phyloP scores from a whole-genome alignment of 139 green algal species.

The Chlamydomonas incerta region DNA sequence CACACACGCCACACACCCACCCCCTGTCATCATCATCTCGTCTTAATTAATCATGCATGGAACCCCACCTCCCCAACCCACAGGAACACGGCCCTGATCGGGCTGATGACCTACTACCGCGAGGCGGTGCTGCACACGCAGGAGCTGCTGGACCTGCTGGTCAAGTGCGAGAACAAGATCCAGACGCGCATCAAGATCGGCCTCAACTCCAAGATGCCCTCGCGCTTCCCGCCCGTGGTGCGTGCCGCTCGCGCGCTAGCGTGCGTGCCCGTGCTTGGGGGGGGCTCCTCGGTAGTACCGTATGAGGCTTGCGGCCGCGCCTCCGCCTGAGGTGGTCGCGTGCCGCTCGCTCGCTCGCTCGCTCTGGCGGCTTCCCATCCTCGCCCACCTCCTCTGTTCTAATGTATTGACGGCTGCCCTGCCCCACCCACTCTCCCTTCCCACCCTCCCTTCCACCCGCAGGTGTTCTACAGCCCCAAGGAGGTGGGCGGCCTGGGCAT shows the following conservation, averaged over 20 bases:
- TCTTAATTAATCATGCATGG: not conserved
- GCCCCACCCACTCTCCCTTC: too few species aligned
- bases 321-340: too few species aligned
- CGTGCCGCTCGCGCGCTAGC: too few species aligned
- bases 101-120: slow-evolving; percentile 98
- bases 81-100: slow-evolving; percentile 98
- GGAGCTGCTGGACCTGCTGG: slow-evolving; percentile 99
- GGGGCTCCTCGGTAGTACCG: too few species aligned
- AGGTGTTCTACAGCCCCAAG: slow-evolving; percentile 97
- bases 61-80: not conserved
- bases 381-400: too few species aligned
- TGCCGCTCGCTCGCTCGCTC: too few species aligned
- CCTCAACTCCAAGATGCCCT: slow-evolving; percentile 99
- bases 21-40: too few species aligned
- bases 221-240: slow-evolving; percentile 94
- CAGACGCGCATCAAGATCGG: slow-evolving; percentile 90
- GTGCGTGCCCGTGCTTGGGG: not conserved
- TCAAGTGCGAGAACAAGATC: slow-evolving; percentile 99
- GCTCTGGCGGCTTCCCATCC: too few species aligned
- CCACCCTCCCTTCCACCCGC: too few species aligned
- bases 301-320: too few species aligned
- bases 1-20: not conserved
- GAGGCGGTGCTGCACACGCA: slow-evolving; percentile 92
- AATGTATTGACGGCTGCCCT: too few species aligned
- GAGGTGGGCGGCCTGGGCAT: slow-evolving; percentile 99